Evolutionary conservation across 164 flowering plant species (phyloP).

Genomic region (Amborella trichopoda): DNA sequence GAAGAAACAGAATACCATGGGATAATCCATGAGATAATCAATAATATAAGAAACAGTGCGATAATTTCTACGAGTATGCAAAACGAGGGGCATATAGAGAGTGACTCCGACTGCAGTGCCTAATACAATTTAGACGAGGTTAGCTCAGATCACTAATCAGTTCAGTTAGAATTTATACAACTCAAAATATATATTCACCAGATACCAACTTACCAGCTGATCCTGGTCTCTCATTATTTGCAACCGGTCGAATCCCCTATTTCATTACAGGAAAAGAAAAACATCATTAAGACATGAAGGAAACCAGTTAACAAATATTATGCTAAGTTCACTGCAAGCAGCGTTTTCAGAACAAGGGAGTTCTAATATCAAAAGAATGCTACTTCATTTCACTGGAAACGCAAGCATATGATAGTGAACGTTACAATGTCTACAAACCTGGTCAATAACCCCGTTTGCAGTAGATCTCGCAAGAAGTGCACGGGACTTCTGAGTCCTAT

Average conservation of each 20-base stretch:
- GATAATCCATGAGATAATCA: too few relatives aligned
- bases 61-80: too few relatives aligned
- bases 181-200: background rate
- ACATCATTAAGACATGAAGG: constrained; percentile 1
- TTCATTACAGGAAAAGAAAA: constrained; percentile 1
- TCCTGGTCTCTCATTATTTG: constrained; percentile 53
- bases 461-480: constrained; percentile 60
- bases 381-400: too few relatives aligned
- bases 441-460: constrained; percentile 68
- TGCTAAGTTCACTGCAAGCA: background rate
- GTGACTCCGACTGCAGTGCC: too few relatives aligned
- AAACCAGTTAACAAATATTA: background rate
- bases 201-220: constrained; percentile 43
- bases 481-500: constrained; percentile 56
- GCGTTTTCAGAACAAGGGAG: too few relatives aligned
- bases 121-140: too few relatives aligned
- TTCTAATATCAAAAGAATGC: too few relatives aligned
- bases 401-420: too few relatives aligned
- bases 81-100: too few relatives aligned
- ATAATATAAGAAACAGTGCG: too few relatives aligned
- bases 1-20: too few relatives aligned
- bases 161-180: background rate
- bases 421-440: too few relatives aligned
- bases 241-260: constrained; percentile 51
- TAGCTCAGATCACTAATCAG: background rate